Conservation (phyloP, 139 green algal species). For the Coccomyxa sp. region DNA sequence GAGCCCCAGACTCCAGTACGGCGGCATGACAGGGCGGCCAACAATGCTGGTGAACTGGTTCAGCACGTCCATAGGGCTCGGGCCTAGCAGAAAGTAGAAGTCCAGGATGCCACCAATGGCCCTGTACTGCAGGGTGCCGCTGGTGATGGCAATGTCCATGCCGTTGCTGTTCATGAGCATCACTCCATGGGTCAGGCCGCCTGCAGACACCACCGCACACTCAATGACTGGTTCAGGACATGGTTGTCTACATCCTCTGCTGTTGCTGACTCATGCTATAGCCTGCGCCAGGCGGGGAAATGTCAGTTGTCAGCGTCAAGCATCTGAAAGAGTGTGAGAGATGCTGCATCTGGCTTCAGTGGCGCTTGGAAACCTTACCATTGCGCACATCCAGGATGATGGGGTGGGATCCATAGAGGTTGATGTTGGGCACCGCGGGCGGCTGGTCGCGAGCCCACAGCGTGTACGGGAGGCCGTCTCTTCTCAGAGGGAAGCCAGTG, state of each 20-base stretch:
- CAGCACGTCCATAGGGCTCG: constrained; percentile 52
- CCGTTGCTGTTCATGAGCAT: constrained; percentile 59
- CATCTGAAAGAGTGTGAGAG: background rate
- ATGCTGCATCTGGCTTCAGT: background rate
- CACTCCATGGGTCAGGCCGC: constrained; percentile 43
- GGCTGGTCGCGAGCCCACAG: constrained; percentile 44
- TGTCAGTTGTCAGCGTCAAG: background rate
- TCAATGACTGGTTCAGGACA: background rate
- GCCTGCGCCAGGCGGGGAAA: background rate
- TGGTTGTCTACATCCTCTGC: background rate
- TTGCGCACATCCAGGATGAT: constrained; percentile 27
- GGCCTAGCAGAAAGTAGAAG: constrained; percentile 53
- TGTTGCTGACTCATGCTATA: background rate
- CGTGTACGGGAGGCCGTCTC: constrained; percentile 20
- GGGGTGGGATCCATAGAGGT: constrained; percentile 54
- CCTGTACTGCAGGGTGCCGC: constrained; percentile 32
- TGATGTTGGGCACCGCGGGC: constrained; percentile 28
- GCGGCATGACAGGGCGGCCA: constrained; percentile 56
- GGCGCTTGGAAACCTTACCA: background rate
- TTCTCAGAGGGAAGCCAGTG: constrained; percentile 11
- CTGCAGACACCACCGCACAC: constrained; percentile 11
- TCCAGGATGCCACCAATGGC: constrained; percentile 67
- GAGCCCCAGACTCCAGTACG: constrained; percentile 57
- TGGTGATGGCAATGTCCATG: constrained; percentile 49
- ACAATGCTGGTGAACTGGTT: constrained; percentile 67